Evolutionary conservation across 73 alveolate genomes (phyloP).

Genomic region (Blepharisma stoltei): DNA sequence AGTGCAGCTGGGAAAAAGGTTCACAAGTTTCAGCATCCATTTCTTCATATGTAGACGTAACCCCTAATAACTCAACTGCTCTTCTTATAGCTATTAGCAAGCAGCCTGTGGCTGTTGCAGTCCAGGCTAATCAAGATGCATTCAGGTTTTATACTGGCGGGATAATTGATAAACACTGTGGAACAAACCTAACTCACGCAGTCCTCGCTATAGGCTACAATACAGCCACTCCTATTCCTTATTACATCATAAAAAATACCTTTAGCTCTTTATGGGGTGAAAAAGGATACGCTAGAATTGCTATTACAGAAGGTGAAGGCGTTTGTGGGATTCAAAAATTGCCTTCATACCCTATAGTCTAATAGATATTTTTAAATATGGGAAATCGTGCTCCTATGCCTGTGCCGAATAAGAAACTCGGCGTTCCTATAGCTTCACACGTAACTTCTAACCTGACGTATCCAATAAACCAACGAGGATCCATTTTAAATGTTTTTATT

Average conservation of each 20-base stretch:
- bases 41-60: constrained; percentile 23
- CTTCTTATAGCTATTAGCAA: constrained; percentile 5
- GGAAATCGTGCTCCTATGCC: too few species aligned
- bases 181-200: constrained; percentile 38
- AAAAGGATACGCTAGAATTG: constrained; percentile 55
- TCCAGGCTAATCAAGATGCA: constrained; percentile 30
- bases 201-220: constrained; percentile 46
- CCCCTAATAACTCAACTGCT: constrained; percentile 13
- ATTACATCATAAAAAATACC: constrained; percentile 67
- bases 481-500: background rate
- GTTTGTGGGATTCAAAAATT: constrained; percentile 25
- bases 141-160: constrained; percentile 46
- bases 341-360: constrained; percentile 32
- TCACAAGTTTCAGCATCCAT: background rate
- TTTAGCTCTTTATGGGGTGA: constrained; percentile 87
- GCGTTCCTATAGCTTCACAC: background rate
- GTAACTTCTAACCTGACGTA: background rate
- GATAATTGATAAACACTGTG: constrained; percentile 29
- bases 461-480: background rate
- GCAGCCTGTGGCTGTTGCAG: constrained; percentile 42
- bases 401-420: background rate
- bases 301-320: constrained; percentile 34
- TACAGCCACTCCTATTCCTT: constrained; percentile 30
- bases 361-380: background rate
- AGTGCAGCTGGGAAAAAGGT: constrained; percentile 4